Percentiles rank a stretch among this genome's conserved stretches.
Evolutionary conservation across 2,329 filamentous ascomycete species (phyloP).

Genomic region (Fusarium succisae): DNA sequence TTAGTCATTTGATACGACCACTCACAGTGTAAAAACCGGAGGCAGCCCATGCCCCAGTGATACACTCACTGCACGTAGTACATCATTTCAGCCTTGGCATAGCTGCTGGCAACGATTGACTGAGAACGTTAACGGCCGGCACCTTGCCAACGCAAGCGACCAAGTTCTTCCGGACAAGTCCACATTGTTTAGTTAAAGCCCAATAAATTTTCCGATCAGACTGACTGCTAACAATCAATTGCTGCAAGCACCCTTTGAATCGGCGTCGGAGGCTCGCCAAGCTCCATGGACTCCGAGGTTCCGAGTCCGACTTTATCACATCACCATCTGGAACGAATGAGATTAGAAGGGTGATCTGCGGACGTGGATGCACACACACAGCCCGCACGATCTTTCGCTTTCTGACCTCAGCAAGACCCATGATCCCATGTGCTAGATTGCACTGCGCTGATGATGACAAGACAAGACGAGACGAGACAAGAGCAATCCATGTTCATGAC

Average conservation of each 20-base stretch:
- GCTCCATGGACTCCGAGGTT: slow-evolving; percentile 15
- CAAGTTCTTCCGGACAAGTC: slow-evolving; percentile 19
- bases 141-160: slow-evolving; percentile 38
- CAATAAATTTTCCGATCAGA: slow-evolving; percentile 1
- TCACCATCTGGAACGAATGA: slow-evolving; percentile 5
- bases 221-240: neutral
- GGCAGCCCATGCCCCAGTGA: slow-evolving; percentile 26
- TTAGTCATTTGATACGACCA: slow-evolving; percentile 18
- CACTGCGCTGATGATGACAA: neutral
- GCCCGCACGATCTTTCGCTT: neutral
- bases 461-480: slow-evolving; percentile 26
- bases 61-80: slow-evolving; percentile 5
- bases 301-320: slow-evolving; percentile 8
- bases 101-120: slow-evolving; percentile 31
- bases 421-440: slow-evolving; percentile 6
- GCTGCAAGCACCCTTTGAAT: slow-evolving; percentile 12
- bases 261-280: slow-evolving; percentile 8
- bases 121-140: slow-evolving; percentile 24
- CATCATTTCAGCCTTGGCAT: slow-evolving; percentile 30
- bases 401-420: slow-evolving; percentile 16
- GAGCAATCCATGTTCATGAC: slow-evolving; percentile 2
- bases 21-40: slow-evolving; percentile 2
- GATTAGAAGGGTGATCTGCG: slow-evolving; percentile 34
- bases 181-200: slow-evolving; percentile 14
- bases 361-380: slow-evolving; percentile 19